Percentiles rank a stretch among this genome's conserved stretches.
These are phyloP conservation scores for Bipolaris bicolor DNA, from an alignment of 2,329 filamentous ascomycete species.

Conservation along the genomic window DNA sequence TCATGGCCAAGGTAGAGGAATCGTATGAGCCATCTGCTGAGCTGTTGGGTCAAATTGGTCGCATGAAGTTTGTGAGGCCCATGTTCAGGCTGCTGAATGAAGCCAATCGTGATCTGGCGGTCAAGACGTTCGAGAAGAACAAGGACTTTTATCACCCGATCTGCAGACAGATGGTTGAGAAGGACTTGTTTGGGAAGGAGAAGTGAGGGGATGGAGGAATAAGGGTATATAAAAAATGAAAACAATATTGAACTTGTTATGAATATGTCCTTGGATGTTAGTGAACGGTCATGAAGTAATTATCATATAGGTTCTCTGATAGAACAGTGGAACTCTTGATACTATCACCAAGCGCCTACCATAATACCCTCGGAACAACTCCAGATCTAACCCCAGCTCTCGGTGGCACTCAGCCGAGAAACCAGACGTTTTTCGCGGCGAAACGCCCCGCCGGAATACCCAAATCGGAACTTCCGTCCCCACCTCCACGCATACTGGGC, in stretches of 20 bases:
- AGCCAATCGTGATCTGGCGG: constrained; percentile 74
- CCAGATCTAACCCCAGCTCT: background rate
- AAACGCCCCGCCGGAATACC: constrained; percentile 38
- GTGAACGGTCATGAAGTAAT: background rate
- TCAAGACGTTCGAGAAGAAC: constrained; percentile 84
- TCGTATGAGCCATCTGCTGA: constrained; percentile 75
- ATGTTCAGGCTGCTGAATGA: constrained; percentile 78
- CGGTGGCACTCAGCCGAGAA: constrained; percentile 12
- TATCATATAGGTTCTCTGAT: too few relatives aligned
- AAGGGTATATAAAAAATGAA: background rate
- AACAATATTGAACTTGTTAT: background rate
- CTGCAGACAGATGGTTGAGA: constrained; percentile 78
- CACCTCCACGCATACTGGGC: constrained; percentile 20
- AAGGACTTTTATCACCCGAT: constrained; percentile 96
- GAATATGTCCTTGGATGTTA: background rate
- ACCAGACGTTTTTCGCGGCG: constrained; percentile 6
- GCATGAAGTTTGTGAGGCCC: constrained; percentile 97
- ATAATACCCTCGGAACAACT: constrained; percentile 20
- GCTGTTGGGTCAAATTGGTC: constrained; percentile 79
- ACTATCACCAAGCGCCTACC: background rate
- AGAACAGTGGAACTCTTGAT: too few relatives aligned
- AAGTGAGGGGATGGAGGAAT: background rate
- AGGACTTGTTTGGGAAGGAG: constrained; percentile 68
- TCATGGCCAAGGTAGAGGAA: constrained; percentile 72
- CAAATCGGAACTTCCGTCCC: constrained; percentile 26